Percentiles rank a stretch among this genome's conserved stretches.
phyloP scores from a whole-genome alignment of 257 asterid genomes.

The Solanum phureja region DNA sequence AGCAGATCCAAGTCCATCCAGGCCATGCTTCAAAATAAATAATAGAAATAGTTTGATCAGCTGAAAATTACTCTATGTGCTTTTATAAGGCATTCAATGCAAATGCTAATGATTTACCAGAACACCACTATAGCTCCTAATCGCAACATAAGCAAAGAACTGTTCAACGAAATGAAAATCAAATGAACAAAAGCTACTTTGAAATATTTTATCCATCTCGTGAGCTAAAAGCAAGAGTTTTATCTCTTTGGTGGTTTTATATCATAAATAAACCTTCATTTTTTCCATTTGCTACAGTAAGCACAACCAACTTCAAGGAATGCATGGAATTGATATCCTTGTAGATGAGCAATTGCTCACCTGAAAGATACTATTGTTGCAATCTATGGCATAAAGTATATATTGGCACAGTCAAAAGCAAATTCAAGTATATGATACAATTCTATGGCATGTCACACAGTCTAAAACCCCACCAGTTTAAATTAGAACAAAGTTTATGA shows the following conservation, averaged over 20 bases:
- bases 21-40: slow-evolving; percentile 16
- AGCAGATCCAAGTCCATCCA: slow-evolving; percentile 21
- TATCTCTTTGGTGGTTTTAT: background rate
- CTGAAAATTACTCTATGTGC: background rate
- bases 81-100: background rate
- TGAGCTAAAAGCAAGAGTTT: background rate
- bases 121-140: background rate
- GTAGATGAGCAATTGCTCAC: background rate
- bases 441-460: background rate
- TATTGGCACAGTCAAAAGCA: background rate
- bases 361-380: background rate
- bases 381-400: background rate
- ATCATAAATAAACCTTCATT: background rate
- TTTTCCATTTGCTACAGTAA: background rate
- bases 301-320: background rate
- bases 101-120: background rate
- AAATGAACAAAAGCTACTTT: background rate
- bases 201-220: background rate
- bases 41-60: background rate
- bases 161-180: background rate
- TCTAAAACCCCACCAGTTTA: background rate
- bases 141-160: background rate
- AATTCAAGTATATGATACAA: background rate
- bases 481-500: background rate
- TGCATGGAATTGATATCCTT: background rate